A percentile compares a stretch with the other conserved stretches of the same genome.
phyloP scores from a whole-genome alignment of 306 rosid genomes.

The Medicago ruthenica region DNA sequence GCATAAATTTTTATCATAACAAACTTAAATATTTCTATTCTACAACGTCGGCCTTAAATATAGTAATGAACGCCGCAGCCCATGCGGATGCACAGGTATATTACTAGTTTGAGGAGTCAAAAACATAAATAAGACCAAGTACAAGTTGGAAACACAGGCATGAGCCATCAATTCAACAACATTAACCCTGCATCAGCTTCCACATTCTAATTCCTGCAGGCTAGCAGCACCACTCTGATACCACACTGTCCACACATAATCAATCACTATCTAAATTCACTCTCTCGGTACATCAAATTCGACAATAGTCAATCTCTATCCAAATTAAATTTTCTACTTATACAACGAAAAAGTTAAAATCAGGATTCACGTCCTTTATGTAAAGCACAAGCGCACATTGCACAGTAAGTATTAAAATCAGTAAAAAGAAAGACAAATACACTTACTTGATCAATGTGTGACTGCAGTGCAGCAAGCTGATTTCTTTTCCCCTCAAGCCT shows the following conservation, averaged over 20 bases:
- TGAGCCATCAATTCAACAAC: slow-evolving; percentile 12
- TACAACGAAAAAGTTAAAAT: slow-evolving; percentile 12
- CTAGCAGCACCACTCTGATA: background rate
- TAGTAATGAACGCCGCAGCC: too few relatives aligned
- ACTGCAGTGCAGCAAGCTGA: slow-evolving; percentile 55
- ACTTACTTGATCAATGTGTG: slow-evolving; percentile 67
- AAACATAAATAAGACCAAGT: background rate
- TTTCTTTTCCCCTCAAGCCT: slow-evolving; percentile 70
- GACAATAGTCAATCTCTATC: background rate
- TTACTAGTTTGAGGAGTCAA: background rate
- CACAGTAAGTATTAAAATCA: background rate
- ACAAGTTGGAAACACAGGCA: background rate
- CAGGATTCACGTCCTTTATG: background rate
- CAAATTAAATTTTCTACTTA: background rate
- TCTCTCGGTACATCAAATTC: too few relatives aligned
- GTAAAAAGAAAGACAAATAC: background rate
- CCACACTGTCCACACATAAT: background rate
- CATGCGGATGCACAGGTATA: too few relatives aligned
- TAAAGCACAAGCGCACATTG: background rate
- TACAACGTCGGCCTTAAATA: too few relatives aligned
- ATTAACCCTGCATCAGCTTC: slow-evolving; percentile 22
- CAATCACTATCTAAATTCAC: background rate
- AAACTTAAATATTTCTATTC: too few relatives aligned
- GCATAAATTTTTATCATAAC: too few relatives aligned
- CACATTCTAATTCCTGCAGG: background rate